Evolutionary conservation across 768 basidiomycete species (phyloP).

Genomic region (Macrocybe gigantea): DNA sequence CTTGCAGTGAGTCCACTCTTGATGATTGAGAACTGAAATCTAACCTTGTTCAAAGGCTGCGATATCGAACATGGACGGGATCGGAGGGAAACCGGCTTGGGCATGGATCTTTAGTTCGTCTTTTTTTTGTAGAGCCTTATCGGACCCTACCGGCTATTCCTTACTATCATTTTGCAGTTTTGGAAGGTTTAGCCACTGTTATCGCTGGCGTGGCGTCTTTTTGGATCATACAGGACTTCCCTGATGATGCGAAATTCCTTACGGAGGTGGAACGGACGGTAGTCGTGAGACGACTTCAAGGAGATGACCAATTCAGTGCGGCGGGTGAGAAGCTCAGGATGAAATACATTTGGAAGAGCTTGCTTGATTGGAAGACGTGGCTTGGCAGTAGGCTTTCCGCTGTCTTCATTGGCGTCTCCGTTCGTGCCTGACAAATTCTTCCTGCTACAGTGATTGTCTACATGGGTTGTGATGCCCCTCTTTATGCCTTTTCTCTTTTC

Average conservation of each 20-base stretch:
- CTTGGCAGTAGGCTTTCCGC: conserved; percentile 34
- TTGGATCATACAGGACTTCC: conserved; percentile 81
- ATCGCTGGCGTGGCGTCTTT: conserved; percentile 61
- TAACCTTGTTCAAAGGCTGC: conserved; percentile 34
- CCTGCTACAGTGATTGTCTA: conserved; percentile 45
- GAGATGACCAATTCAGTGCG: conserved; percentile 67
- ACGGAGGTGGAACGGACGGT: conserved; percentile 64
- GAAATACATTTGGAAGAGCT: conserved; percentile 54
- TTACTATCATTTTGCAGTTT: conserved; percentile 23
- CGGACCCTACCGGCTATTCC: too few species aligned
- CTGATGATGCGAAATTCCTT: conserved; percentile 75
- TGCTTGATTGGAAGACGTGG: conserved; percentile 76
- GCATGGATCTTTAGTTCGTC: conserved; percentile 66
- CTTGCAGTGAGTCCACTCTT: conserved; percentile 46
- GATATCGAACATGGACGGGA: conserved; percentile 66
- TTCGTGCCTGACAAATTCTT: not conserved
- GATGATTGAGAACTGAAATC: conserved; percentile 7
- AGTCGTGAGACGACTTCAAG: conserved; percentile 59
- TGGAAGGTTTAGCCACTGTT: conserved; percentile 65
- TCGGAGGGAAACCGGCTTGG: conserved; percentile 61
- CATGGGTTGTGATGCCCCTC: conserved; percentile 51
- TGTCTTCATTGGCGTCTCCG: not conserved
- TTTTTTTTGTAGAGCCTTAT: not conserved
- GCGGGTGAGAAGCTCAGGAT: conserved; percentile 56
- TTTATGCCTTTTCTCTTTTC: conserved; percentile 78